Evolutionary conservation across 352 stramenopile species (phyloP).

Genomic region (Phytopythium kandeliae): DNA sequence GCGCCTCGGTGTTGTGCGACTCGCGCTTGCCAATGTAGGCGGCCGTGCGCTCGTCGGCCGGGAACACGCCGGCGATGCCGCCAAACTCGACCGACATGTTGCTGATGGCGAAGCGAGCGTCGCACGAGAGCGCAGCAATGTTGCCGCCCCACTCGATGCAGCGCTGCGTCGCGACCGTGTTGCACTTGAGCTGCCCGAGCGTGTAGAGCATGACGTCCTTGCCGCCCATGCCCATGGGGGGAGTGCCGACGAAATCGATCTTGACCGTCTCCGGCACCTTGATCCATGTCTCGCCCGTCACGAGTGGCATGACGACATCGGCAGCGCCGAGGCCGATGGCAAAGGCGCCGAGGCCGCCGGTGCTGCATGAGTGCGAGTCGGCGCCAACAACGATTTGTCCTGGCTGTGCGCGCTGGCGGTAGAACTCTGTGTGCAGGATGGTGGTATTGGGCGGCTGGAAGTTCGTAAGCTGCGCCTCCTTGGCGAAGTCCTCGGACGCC

Average conservation of each 20-base stretch:
- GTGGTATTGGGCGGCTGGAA: conserved; percentile 84
- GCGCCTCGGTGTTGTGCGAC: conserved; percentile 69
- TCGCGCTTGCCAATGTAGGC: conserved; percentile 72
- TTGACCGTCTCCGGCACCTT: conserved; percentile 85
- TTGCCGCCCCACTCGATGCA: conserved; percentile 81
- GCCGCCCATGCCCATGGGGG: conserved; percentile 65
- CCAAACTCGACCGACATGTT: conserved; percentile 88
- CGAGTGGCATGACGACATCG: conserved; percentile 80
- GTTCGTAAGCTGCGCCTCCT: conserved; percentile 72
- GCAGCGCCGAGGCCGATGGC: conserved; percentile 70
- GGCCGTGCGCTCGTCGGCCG: conserved; percentile 64
- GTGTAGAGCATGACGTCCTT: conserved; percentile 88
- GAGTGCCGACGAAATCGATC: conserved; percentile 71
- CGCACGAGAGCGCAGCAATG: conserved; percentile 67
- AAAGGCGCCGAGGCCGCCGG: conserved; percentile 70
- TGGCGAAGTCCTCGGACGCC: conserved; percentile 74
- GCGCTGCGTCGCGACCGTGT: conserved; percentile 75
- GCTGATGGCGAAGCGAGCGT: conserved; percentile 77
- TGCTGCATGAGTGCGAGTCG: conserved; percentile 78
- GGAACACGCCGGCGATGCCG: conserved; percentile 80
- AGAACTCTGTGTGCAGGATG: conserved; percentile 86
- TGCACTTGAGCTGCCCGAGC: conserved; percentile 80
- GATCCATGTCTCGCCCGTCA: conserved; percentile 85
- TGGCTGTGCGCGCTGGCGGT: conserved; percentile 75
- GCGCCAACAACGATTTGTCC: conserved; percentile 81